Evolutionary conservation across 2,329 filamentous ascomycete species (phyloP).

Genomic region (Penicillium thymicola): DNA sequence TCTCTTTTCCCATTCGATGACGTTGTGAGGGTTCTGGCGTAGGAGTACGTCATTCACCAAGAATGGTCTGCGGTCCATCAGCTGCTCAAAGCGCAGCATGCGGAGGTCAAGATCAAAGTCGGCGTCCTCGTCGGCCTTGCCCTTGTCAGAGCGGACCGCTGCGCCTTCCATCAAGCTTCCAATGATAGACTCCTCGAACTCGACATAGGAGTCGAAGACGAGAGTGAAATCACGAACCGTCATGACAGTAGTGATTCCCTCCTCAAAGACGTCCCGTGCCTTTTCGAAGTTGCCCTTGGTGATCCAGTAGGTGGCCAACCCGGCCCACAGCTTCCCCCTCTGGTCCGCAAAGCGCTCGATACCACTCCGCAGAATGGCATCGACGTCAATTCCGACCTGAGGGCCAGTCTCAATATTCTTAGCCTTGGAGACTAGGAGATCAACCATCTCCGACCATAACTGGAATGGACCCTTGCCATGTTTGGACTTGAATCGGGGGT

Average conservation of each 20-base stretch:
- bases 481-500: constrained; percentile 85
- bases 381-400: constrained; percentile 81
- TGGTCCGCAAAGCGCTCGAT: constrained; percentile 90
- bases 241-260: constrained; percentile 97
- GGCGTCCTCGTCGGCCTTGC: constrained; percentile 71
- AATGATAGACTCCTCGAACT: constrained; percentile 96
- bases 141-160: constrained; percentile 73
- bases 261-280: constrained; percentile 89
- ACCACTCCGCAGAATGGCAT: constrained; percentile 87
- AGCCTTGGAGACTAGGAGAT: constrained; percentile 86
- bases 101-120: constrained; percentile 94
- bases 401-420: constrained; percentile 77
- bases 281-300: constrained; percentile 88
- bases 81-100: constrained; percentile 96
- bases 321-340: constrained; percentile 90
- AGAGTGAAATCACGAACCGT: constrained; percentile 96
- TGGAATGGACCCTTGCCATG: constrained; percentile 93
- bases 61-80: constrained; percentile 96
- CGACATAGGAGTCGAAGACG: constrained; percentile 92
- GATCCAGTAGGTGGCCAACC: constrained; percentile 94
- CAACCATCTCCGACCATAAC: constrained; percentile 96
- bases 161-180: constrained; percentile 86
- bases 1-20: constrained; percentile 94
- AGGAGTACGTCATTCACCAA: constrained; percentile 93
- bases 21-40: constrained; percentile 93